Base-by-base conservation (phyloP, 1,139 yeast species). In the Kodamaea fungicola region DNA sequence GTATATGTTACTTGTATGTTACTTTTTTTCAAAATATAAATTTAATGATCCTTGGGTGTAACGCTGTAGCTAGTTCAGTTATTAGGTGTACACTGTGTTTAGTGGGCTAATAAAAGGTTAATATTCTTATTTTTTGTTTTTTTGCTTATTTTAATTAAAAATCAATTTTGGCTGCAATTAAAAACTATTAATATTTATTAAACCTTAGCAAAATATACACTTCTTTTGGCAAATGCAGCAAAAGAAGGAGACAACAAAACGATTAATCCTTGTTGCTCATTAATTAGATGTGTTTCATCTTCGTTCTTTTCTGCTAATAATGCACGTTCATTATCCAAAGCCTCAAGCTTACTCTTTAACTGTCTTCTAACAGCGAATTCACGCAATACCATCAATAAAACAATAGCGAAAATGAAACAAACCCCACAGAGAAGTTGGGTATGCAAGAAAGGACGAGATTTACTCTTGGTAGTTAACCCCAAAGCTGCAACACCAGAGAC, bases 1-100 rank as follows among this genome's bases (percentile, higher is more conserved):
- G 50, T 53, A 51, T 52, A 27, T 35, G 28, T 35, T 31, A 24
- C 33, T 33, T 30, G 32, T 30, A 30, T 21, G 16, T 28, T 28
- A 22, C 33, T 22, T 25, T 26, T 32, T 36, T 37, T 32, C 31
- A 36, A 32, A 24, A 37, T 38, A 38, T 38, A 33, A 31, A 28
- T 26, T 37, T 38, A 38, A 38, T 38, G 37, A 32, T 38, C 13
- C 16, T 7, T 27, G 13, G 12, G 29, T 10, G 16, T n/a, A 9
- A 27, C 4, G 13, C n/a, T 16, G 12, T 24, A 24, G 12, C 9
- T 23, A 7, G 25, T 23, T 7, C 7, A 23, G 9, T 23, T 9
- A 23, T 23, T 7, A 7, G 7, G 25, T 7, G 8, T 7, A 23
- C 25, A 23, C 25, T 9, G 25, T 23, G 25, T 23, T 23, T 23